These are phyloP conservation scores for Lasiodiplodia sp. DNA, from an alignment of 2,329 filamentous ascomycete genomes.

Conservation along the genomic window DNA sequence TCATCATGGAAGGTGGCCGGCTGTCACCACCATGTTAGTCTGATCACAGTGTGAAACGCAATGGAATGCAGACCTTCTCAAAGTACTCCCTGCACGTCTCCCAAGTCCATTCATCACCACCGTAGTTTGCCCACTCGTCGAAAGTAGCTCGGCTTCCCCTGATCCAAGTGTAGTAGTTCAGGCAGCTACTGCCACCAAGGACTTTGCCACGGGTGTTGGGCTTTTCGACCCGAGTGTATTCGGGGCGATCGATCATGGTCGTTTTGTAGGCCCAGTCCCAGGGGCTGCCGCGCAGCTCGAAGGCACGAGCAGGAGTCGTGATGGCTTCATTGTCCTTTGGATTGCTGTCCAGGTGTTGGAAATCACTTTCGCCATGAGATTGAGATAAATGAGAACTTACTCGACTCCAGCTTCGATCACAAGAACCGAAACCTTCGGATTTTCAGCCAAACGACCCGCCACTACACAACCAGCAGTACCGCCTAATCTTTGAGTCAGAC, in stretches of 20 bases:
- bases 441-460: slow-evolving; percentile 56
- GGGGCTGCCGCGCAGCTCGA: slow-evolving; percentile 62
- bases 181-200: slow-evolving; percentile 64
- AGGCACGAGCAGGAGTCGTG: slow-evolving; percentile 60
- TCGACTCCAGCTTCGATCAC: slow-evolving; percentile 55
- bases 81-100: slow-evolving; percentile 60
- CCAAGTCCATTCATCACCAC: slow-evolving; percentile 64
- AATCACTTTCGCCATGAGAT: not conserved
- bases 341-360: slow-evolving; percentile 42
- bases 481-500: too few species aligned
- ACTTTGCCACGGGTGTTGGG: slow-evolving; percentile 68
- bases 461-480: slow-evolving; percentile 59
- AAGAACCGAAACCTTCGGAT: slow-evolving; percentile 50
- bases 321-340: slow-evolving; percentile 60
- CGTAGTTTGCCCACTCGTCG: slow-evolving; percentile 57
- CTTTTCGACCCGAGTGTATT: slow-evolving; percentile 69
- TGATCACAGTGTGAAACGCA: too few species aligned
- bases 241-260: slow-evolving; percentile 64
- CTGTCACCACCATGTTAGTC: slow-evolving; percentile 39
- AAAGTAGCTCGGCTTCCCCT: slow-evolving; percentile 65
- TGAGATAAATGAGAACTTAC: not conserved
- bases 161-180: slow-evolving; percentile 72
- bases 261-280: slow-evolving; percentile 70
- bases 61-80: slow-evolving; percentile 43
- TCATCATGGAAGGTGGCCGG: slow-evolving; percentile 67